Evolutionary conservation across 176 grass and related monocot genomes (phyloP).

Genomic region (Dendrocalamus sinicus): DNA sequence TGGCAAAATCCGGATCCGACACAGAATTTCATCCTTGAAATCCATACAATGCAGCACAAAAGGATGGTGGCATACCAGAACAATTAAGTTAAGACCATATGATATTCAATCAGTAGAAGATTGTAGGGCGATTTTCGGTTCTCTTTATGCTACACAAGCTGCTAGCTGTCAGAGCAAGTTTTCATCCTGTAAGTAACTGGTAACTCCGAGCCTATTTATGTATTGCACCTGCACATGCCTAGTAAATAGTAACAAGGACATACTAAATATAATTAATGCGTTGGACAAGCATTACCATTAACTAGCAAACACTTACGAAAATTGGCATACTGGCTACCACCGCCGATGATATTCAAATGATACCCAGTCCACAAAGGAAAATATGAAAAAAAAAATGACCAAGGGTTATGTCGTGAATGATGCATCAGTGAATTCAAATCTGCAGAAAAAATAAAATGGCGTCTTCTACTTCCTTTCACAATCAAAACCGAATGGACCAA

Average conservation of each 20-base stretch:
- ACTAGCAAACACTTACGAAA: neutral
- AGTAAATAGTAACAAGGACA: neutral
- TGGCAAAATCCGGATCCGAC: no score
- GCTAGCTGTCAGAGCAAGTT: neutral
- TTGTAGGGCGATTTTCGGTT: neutral
- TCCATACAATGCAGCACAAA: neutral
- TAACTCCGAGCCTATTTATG: neutral
- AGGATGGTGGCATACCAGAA: neutral
- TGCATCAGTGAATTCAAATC: neutral
- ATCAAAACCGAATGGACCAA: slow-evolving; percentile 3
- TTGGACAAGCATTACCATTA: neutral
- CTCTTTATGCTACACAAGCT: neutral
- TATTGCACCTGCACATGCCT: neutral
- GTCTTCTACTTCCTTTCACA: neutral
- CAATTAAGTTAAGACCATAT: slow-evolving; percentile 1
- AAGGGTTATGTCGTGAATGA: neutral
- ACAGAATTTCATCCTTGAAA: neutral
- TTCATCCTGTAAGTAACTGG: neutral
- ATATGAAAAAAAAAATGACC: neutral
- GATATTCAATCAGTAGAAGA: neutral
- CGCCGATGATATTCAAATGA: neutral
- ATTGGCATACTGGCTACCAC: neutral
- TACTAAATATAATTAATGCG: slow-evolving; percentile 12
- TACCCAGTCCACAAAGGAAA: neutral
- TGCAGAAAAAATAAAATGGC: neutral